Evolutionary conservation across 495 filamentous ascomycete species (phyloP).

Genomic region (Polyplosphaeria fusca): DNA sequence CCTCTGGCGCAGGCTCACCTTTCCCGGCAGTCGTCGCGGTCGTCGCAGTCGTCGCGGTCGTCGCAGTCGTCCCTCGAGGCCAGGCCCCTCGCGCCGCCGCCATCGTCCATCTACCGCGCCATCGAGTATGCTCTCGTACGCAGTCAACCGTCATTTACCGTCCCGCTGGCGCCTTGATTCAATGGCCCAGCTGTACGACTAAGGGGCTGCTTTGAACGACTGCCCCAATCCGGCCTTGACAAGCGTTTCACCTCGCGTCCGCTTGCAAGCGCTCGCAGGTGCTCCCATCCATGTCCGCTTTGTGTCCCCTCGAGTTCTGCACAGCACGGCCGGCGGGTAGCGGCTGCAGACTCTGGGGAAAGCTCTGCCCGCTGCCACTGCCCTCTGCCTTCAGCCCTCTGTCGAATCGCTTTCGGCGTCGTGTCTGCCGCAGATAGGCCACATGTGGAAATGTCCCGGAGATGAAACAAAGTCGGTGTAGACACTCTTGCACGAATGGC

Average conservation of each 20-base stretch:
- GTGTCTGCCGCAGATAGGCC: constrained; percentile 25
- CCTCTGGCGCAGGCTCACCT: no score
- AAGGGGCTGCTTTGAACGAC: constrained; percentile 31
- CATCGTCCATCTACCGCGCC: constrained; percentile 4
- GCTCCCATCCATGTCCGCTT: not conserved
- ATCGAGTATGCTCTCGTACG: no score
- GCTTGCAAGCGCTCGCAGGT: constrained; percentile 12
- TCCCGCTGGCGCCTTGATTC: constrained; percentile 7
- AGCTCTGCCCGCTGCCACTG: no score
- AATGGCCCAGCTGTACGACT: constrained; percentile 10
- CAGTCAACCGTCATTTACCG: constrained; percentile 5
- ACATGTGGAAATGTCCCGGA: constrained; percentile 18
- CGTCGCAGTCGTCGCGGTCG: no score
- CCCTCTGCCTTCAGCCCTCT: no score
- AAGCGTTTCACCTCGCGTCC: constrained; percentile 18
- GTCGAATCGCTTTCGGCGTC: constrained; percentile 17
- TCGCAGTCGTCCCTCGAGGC: no score
- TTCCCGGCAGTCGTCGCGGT: no score
- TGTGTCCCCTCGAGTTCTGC: constrained; percentile 11
- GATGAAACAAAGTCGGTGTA: constrained; percentile 36
- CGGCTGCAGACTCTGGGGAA: constrained; percentile 31
- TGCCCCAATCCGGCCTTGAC: constrained; percentile 19
- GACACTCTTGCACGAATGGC: constrained; percentile 21
- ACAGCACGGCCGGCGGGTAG: constrained; percentile 29
- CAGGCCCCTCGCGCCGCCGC: not conserved